Percentiles rank a stretch among this genome's conserved stretches.
These are phyloP conservation scores for Acacia pycnantha DNA, from an alignment of 331 rosid species.

Conservation along the genomic window DNA sequence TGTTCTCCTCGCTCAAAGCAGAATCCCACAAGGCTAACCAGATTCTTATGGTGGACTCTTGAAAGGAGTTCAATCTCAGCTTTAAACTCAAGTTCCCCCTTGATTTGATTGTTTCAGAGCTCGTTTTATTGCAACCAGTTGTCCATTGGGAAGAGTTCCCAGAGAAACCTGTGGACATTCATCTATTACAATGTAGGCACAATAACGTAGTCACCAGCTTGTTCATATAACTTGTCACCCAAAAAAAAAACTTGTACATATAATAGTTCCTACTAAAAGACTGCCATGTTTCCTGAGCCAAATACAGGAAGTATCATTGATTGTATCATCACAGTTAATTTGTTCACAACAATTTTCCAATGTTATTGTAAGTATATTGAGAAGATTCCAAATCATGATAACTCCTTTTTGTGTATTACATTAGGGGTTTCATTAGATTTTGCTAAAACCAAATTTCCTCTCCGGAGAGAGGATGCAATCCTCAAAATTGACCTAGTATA, in stretches of 20 bases:
- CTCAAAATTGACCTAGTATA: too few relatives aligned
- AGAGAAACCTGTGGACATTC: constrained; percentile 29
- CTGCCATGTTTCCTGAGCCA: not conserved
- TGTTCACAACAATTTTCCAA: not conserved
- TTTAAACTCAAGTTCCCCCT: constrained; percentile 31
- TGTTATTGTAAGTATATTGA: not conserved
- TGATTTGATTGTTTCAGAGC: constrained; percentile 44
- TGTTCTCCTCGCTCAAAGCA: constrained; percentile 57
- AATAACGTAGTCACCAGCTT: not conserved
- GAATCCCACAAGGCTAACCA: constrained; percentile 53
- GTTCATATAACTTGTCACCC: not conserved
- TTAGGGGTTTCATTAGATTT: not conserved
- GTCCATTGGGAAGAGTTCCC: constrained; percentile 50
- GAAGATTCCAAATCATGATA: not conserved
- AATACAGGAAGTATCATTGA: not conserved
- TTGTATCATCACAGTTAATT: not conserved
- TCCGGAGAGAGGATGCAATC: too few relatives aligned
- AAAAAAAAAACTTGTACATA: not conserved
- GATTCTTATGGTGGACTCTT: constrained; percentile 57
- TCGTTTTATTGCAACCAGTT: constrained; percentile 55
- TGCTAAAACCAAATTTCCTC: too few relatives aligned
- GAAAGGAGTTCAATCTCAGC: constrained; percentile 64
- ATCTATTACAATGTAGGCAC: not conserved
- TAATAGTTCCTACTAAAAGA: not conserved
- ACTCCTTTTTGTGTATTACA: not conserved